Evolutionary conservation across 1,284 basidiomycete genomes (phyloP), one percentile per base, ranked within the genome.

Genomic region (Boletus nobilissimus): DNA sequence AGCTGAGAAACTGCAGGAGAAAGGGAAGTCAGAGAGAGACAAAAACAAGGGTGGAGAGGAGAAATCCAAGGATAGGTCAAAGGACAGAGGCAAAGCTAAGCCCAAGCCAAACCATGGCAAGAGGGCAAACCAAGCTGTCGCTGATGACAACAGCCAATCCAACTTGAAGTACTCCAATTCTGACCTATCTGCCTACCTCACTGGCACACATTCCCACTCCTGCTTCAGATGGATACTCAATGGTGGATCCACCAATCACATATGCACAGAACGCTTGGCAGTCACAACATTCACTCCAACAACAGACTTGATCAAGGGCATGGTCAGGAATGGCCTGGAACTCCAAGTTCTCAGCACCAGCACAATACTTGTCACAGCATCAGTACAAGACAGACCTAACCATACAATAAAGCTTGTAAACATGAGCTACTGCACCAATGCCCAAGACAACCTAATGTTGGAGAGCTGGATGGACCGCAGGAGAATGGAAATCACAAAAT

Each of bases 381-480:
- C 75, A 0, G 36, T 78, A 46, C 24, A 71, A 16, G 78, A 63
- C n/a, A 43, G 16, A 68, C 18, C 2, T 2, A 62, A 78, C 34
- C n/a, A 7, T 6, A 76, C 29, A 1, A 72, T 80, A 38, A 80
- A 78, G n/a, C 62, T 80, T 19, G 5, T 46, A 0, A 57, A 80
- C 46, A 69, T 80, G 1, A 80, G 75, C 74, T 80, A 80, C 67
- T 80, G 75, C 46, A 71, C 76, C 3, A 77, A 80, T 7, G 62
- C 76, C 19, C n/a, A 4, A 1, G 62, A 80, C 40, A 80, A 80
- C 40, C 40, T 80, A 2, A 71, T 80, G 36, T 80, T 62, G 1
- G 76, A 78, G 13, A 80, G 80, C 34, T 34, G n/a, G 5, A 77
- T 80, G 67, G 79, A 80, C 26, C 13, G 3, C 8, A 40, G 18